These are phyloP conservation scores for Trichomonas gallinae DNA, from an alignment of 208 protist genomes.

Conservation along the genomic window DNA sequence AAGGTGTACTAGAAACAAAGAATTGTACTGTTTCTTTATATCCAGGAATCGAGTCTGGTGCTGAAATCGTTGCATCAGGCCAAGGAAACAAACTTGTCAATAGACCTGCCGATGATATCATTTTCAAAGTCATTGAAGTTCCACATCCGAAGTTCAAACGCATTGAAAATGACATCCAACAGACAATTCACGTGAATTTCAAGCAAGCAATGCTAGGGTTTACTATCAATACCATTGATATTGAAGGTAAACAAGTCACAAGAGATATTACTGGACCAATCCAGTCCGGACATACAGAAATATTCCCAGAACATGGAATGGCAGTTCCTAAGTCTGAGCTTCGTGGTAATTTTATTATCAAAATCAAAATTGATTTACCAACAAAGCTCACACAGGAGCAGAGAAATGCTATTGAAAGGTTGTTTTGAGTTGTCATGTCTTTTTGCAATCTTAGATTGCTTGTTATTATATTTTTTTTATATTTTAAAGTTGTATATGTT, in stretches of 20 bases:
- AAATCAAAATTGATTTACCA: neutral
- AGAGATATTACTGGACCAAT: neutral
- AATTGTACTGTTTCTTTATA: neutral
- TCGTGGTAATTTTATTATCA: neutral
- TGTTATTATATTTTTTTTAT: neutral
- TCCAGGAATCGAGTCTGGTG: neutral
- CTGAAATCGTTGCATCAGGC: neutral
- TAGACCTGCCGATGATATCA: neutral
- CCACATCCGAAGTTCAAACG: neutral
- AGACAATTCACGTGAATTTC: neutral
- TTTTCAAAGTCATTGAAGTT: neutral
- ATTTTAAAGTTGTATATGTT: neutral
- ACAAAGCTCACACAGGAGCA: neutral
- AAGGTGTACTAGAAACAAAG: neutral
- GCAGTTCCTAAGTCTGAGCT: neutral
- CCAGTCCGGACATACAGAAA: neutral
- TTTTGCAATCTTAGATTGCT: neutral
- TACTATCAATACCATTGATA: neutral
- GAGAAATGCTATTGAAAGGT: neutral
- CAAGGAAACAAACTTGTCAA: neutral
- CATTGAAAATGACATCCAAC: neutral
- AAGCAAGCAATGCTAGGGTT: neutral
- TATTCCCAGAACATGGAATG: neutral
- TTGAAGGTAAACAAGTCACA: neutral
- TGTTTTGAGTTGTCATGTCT: neutral